Evolutionary conservation across 306 rosid species (phyloP), one percentile per base, ranked within the genome.

Genomic region (Quercus gilva): DNA sequence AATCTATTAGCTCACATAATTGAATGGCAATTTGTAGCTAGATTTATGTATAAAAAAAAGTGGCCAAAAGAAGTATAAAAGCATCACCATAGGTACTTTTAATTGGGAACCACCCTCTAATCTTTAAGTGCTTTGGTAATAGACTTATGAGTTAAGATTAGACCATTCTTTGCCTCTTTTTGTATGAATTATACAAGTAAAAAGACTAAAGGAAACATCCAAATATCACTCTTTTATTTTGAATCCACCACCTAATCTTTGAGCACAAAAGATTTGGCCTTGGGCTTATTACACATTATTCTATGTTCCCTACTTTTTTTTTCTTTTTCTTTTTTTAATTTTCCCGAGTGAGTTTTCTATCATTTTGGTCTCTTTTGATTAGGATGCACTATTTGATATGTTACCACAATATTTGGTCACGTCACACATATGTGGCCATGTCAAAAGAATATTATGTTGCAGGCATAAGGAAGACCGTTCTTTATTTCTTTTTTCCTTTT

Each of bases 1-100:
- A 41, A 76, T 84, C 87, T 80, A 35, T 10, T 10, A 8, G 12
- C 25, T 3, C 72, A n/a, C 37, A 35, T 67, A 35, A 67, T 19
- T 33, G 49, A 33, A 19, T 65, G 4, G 25, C 53, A 49, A 49
- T 49, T 49, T 11, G 53, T 12, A 49, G 14, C 53, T 49, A 49
- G 53, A 49, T 49, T 49, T 13, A 49, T 49, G 3, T 41, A 41
- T 41, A 7, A 41, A 41, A 10, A 49, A 49, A 49, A 33, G 51
- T 67, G 26, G 33, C 3, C 2, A 9, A 33, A 67, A 19, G 51
- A 67, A 31, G 18, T 21, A 19, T 8, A 5, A 67, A 29, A 33
- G 21, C 25, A 31, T 65, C 2, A 7, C 5, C 25, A 1, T 31
- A 5, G 26, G 8, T 1, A 35, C 51, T 67, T 67, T 67, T 35